Base-by-base conservation (phyloP, 345 rosid species). In the Noccaea bulbosa region DNA sequence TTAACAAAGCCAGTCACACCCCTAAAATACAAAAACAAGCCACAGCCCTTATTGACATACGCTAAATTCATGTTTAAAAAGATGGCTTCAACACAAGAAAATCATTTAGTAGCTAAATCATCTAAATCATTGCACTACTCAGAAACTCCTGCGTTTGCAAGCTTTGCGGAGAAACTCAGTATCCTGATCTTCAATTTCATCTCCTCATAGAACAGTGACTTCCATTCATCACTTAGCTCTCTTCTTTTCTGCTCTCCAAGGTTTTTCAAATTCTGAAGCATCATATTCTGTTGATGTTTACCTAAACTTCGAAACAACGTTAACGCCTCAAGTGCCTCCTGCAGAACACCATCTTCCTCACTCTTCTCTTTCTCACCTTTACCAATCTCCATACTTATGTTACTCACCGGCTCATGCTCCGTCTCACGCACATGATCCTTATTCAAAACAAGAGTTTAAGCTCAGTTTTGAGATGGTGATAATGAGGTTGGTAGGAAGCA, bases 191-290 rank as follows among this genome's bases (percentile, higher is more conserved):
- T 0, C 2, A 71, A 6, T 4, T 34, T 43, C 15, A 50, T 6
- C 56, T 74, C 73, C 14, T 74, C 56, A 5, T 12, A 2, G 7
- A 50, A 2, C 15, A 66, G 50, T 5, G 55, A 48, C 24, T 74
- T 67, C 62, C 62, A 74, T 17, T 66, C 72, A 11, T 59, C 49
- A 2, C 16, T 5, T 11, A 67, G 2, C 49, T 59, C 55, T n/a
- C 43, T 59, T 5, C 54, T 22, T 41, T n/a, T 58, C 3, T 44
- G 55, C 8, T 14, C 62, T 22, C 7, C 14, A 43, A 74, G 4
- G 2, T 14, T 67, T 8, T 17, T 22, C 48, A 74, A 5, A 34
- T 43, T 67, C 35, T 35, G 6, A 34, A 67, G 34, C 11, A 74
- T 8, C 11, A 3, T 1, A 4, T 49, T 74, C 11, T 74, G 67